Evolutionary conservation across 305 asterid genomes (phyloP), one percentile per base, ranked within the genome.

Genomic region (Plantago coronopus): DNA sequence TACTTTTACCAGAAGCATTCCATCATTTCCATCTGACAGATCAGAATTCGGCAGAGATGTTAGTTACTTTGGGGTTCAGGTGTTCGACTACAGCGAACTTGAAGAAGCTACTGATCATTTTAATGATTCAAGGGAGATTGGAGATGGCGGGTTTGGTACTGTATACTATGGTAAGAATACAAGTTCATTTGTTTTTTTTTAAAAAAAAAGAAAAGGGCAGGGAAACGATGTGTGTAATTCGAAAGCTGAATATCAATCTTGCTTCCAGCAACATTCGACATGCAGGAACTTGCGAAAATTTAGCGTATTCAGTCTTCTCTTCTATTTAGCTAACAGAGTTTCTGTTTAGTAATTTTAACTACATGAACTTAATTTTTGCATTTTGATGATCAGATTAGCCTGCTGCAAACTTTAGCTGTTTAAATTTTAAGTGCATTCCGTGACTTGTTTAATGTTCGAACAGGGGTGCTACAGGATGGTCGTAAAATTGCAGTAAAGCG

Each of bases 101-200:
- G 87, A 86, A 79, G 80, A 69, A 76, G 95, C 95, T 55, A 89
- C 96, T 0, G 72, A 89, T 66, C 73, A 82, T 51, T 89, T 89
- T 37, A 80, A 82, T 48, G 72, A 45, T 58, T 60, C 87, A 4
- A 78, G 84, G 65, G 94, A 84, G 69, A 83, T 89, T 5, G 96
- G 96, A 50, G 95, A 86, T 65, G 96, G 96, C 46, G 96, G 95
- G 59, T 89, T 80, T 63, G 95, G 96, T 10, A 73, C 80, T 14
- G 96, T 89, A 23, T 89, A 86, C 75, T 72, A 80, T 79, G 96
- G 96, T 89, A 80, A 38, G 82, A 45, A 25, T 31, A 40, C 62
- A 48, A 61, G 51, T 54, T 53, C 53, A 48, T 20, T 15, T 34
- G 2, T 9, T 34, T 7, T 34, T 8, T 8, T 1, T 9, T 27